A percentile compares a stretch with the other conserved stretches of the same genome.
These are phyloP conservation scores for Trichoderma citrinoviride DNA, from an alignment of 2,329 filamentous ascomycete genomes.

Conservation along the genomic window DNA sequence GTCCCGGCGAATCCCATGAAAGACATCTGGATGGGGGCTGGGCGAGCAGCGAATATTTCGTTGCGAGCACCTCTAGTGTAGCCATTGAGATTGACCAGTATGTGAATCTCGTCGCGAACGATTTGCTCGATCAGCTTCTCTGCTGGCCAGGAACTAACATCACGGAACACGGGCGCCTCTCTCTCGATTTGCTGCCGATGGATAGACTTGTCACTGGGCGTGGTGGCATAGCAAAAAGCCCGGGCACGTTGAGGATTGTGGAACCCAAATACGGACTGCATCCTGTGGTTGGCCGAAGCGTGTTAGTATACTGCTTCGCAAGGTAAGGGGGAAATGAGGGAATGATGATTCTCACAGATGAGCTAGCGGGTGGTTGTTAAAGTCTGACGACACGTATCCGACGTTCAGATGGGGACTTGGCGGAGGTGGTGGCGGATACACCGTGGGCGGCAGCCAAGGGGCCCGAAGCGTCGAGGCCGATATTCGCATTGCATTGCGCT, in stretches of 20 bases:
- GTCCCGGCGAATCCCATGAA: constrained; percentile 99
- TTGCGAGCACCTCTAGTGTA: constrained; percentile 97
- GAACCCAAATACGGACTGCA: constrained; percentile 97
- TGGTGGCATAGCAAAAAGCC: constrained; percentile 95
- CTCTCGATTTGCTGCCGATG: constrained; percentile 91
- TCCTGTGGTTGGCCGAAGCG: constrained; percentile 44
- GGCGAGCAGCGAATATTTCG: constrained; percentile 91
- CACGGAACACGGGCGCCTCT: constrained; percentile 86
- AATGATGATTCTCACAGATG: constrained; percentile 59
- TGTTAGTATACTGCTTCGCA: not conserved
- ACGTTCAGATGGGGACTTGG: constrained; percentile 83
- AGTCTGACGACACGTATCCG: constrained; percentile 96
- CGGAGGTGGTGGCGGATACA: constrained; percentile 82
- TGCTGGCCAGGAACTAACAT: constrained; percentile 82
- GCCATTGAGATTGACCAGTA: constrained; percentile 95
- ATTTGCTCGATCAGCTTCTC: constrained; percentile 86
- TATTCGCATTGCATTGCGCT: constrained; percentile 89
- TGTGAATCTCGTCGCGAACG: constrained; percentile 82
- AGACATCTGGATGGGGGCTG: constrained; percentile 96
- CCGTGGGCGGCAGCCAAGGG: constrained; percentile 77
- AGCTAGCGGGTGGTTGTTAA: constrained; percentile 96
- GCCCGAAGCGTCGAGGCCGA: constrained; percentile 84
- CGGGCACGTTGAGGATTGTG: constrained; percentile 72
- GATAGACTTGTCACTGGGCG: constrained; percentile 79
- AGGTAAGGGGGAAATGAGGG: not conserved